Evolutionary conservation across 2,329 filamentous ascomycete species (phyloP).

Genomic region (Paraconiothyrium brasiliense): DNA sequence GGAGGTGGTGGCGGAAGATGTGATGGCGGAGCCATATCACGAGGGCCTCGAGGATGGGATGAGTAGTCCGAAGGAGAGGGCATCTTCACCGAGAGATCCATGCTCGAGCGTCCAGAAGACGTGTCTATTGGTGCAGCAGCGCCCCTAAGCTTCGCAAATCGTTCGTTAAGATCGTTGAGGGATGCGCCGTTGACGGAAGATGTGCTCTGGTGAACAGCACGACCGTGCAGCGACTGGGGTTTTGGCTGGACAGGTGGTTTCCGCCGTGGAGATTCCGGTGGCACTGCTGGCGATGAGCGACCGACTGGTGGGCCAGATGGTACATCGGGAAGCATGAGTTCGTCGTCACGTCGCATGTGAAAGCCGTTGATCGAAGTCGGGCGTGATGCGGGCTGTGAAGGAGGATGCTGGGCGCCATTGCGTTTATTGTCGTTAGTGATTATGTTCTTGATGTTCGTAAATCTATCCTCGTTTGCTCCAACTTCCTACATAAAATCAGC

Average conservation of each 20-base stretch:
- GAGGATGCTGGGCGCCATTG: constrained; percentile 61
- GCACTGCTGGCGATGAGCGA: constrained; percentile 29
- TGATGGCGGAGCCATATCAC: constrained; percentile 60
- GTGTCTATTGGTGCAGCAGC: constrained; percentile 34
- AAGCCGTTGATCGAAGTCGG: constrained; percentile 27
- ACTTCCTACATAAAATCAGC: constrained; percentile 40
- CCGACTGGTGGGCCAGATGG: constrained; percentile 33
- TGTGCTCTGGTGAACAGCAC: constrained; percentile 58
- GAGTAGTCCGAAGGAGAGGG: constrained; percentile 52
- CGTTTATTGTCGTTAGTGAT: constrained; percentile 63
- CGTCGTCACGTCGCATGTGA: constrained; percentile 31
- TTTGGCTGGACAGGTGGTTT: constrained; percentile 68
- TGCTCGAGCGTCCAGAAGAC: constrained; percentile 29
- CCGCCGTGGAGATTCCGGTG: constrained; percentile 33
- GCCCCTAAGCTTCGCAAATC: constrained; percentile 49
- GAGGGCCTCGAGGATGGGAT: constrained; percentile 57
- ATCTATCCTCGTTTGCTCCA: constrained; percentile 52
- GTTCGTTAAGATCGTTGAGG: constrained; percentile 45
- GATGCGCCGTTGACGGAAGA: constrained; percentile 29
- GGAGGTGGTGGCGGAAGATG: constrained; percentile 49
- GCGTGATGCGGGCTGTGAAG: constrained; percentile 22
- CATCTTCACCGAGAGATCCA: constrained; percentile 51
- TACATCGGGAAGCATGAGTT: constrained; percentile 48
- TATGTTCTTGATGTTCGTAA: constrained; percentile 59
- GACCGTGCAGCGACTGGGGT: constrained; percentile 72